Evolutionary conservation across 768 basidiomycete genomes (phyloP), one percentile per base, ranked within the genome.

Genomic region (Russula lepida): DNA sequence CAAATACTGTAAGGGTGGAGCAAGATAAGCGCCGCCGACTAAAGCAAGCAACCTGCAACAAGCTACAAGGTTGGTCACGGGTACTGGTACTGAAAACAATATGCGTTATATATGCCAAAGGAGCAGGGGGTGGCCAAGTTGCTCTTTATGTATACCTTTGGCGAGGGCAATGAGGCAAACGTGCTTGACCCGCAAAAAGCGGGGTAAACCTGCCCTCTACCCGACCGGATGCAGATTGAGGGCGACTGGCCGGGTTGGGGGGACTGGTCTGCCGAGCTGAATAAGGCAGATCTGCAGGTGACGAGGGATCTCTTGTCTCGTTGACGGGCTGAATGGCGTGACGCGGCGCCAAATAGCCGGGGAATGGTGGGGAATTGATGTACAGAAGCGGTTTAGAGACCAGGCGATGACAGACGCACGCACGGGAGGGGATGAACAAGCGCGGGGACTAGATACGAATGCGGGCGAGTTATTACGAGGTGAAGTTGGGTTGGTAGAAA

Each of bases 21-120:
- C 50, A 19, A 2, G 23, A 6, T 47, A 27, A 58, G 62, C 62
- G 62, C 62, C 62, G 44, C 62, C 62, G 44, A 58, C 30, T 54
- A 37, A 43, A 43, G 52, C 39, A n/a, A n/a, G n/a, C n/a, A n/a
- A n/a, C n/a, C n/a, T n/a, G n/a, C n/a, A 48, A 54, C 57, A 58
- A 63, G 39, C 56, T 63, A 58, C 62, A 63, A 63, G 49, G 32
- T 35, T 27, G 54, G 27, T 41, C 60, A 54, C 37, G 53, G 12
- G 53, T 27, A 28, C 1, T 30, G 8, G 35, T 11, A 23, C 27
- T 5, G 11, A 12, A 51, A 56, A 23, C 28, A 43, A 32, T 6
- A 44, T 8, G 41, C 54, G 28, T 44, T 44, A 43, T 59, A 25
- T 58, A 32, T 33, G 39, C 47, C 46, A 21, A 32, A 37, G n/a